Evolutionary conservation across 2,329 filamentous ascomycete species (phyloP).

Genomic region (Chrysoporthe puriensis): DNA sequence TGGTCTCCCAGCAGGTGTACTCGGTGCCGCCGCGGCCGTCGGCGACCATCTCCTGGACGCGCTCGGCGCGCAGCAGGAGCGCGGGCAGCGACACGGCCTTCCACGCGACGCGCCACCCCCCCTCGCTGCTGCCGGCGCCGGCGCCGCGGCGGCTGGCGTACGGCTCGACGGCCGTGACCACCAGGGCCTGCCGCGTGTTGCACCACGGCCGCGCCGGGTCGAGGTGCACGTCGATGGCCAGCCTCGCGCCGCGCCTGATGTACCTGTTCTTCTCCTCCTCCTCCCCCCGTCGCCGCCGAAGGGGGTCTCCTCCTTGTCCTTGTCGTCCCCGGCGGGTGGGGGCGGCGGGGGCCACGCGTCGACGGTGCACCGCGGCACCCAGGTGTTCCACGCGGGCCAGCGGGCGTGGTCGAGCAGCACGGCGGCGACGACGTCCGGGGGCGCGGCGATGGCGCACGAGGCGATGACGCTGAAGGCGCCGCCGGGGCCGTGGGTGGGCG

Average conservation of each 20-base stretch:
- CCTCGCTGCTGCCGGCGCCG: constrained; percentile 26
- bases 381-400: constrained; percentile 44
- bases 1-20: constrained; percentile 52
- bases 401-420: constrained; percentile 41
- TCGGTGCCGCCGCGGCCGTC: constrained; percentile 39
- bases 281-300: no score
- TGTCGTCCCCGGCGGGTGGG: constrained; percentile 10
- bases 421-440: constrained; percentile 38
- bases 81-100: constrained; percentile 37
- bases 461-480: constrained; percentile 38
- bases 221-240: constrained; percentile 42
- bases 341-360: constrained; percentile 30
- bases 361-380: constrained; percentile 37
- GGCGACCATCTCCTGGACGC: constrained; percentile 48
- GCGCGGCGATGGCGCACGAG: constrained; percentile 40
- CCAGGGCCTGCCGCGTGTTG: constrained; percentile 30
- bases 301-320: background rate
- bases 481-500: constrained; percentile 38
- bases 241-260: constrained; percentile 38
- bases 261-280: constrained; percentile 23
- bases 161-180: constrained; percentile 40
- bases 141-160: constrained; percentile 37
- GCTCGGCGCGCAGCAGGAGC: constrained; percentile 43
- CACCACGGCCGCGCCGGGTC: constrained; percentile 31
- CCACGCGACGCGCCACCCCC: constrained; percentile 47